Conservation (phyloP, 129 eudicot species). For the Artemisia tridentata region DNA sequence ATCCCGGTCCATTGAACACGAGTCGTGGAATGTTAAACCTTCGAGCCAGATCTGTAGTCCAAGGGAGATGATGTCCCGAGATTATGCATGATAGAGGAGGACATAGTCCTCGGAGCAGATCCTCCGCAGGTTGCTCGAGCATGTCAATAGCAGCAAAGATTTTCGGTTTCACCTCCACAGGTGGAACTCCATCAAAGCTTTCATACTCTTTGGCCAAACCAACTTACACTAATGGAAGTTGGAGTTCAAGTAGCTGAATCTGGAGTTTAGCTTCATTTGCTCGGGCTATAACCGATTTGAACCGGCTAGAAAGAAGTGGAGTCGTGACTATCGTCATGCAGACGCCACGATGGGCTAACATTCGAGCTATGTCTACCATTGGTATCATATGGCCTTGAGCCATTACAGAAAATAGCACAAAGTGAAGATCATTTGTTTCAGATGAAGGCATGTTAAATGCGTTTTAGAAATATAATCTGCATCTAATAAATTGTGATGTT, state of each 20-base stretch:
- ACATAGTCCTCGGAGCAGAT: not conserved
- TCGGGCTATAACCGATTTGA: not conserved
- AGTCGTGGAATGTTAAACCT: not conserved
- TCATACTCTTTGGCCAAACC: constrained; percentile 6
- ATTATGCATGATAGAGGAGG: constrained; percentile 7
- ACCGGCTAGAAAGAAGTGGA: not conserved
- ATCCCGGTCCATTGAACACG: constrained; percentile 13
- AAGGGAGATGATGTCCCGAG: not conserved
- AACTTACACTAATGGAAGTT: not conserved
- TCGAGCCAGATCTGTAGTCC: constrained; percentile 5
- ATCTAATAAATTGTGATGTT: too few relatives aligned
- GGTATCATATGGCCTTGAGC: constrained; percentile 16
- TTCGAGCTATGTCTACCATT: constrained; percentile 8
- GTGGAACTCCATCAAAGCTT: not conserved
- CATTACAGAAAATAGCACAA: not conserved
- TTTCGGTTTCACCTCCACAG: not conserved
- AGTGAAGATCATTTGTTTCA: not conserved
- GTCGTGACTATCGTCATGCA: not conserved
- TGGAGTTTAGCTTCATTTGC: not conserved
- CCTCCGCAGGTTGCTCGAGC: not conserved
- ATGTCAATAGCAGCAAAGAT: not conserved
- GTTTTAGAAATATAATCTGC: not conserved
- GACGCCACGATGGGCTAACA: not conserved
- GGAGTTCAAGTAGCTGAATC: not conserved
- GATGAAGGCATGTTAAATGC: not conserved